Base-by-base conservation (phyloP, 1,139 yeast species). In the Saccharomyces pastorianus region DNA sequence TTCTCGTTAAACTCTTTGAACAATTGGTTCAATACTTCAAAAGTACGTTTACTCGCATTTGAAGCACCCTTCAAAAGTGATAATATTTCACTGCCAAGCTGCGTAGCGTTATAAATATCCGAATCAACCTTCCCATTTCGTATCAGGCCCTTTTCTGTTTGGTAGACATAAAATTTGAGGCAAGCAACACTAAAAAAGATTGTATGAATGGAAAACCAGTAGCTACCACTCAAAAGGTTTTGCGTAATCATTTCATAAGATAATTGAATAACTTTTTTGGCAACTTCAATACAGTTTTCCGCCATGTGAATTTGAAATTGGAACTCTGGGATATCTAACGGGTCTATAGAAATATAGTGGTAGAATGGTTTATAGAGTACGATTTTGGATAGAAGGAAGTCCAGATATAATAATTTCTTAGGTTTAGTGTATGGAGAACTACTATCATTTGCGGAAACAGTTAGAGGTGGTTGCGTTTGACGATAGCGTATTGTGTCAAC, bases 181-280 rank as follows among this genome's bases (percentile, higher is more conserved):
- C 95, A 85, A 1, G 95, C 93, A 59, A 88, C 88, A 11, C 95
- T 83, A 69, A 88, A 88, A 66, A 88, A 89, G 5, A 89, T 84
- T 0, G 96, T 87, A 69, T 89, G 89, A 71, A 87, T 84, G 6
- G 95, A 83, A 68, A 88, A 89, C 96, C 96, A 88, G 68, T 89
- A 89, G 2, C 95, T 87, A 1, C 96, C 96, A 62, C 84, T 83
- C 56, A 89, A 73, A 62, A 87, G 74, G 56, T 83, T 78, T 55
- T 82, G 79, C 58, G 81, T 78, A 57, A 86, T 82, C 86, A 88
- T 81, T 61, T 85, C 88, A 61, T 85, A 82, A 0, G 96, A 89
- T 56, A 88, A 71, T 61, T 83, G 81, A 29, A 89, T 88, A 50
- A 88, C 95, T 68, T 84, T 79, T 58, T 93, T 76, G 0, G 96